Evolutionary conservation across 345 rosid genomes (phyloP).

Genomic region (Aquilaria sinensis): DNA sequence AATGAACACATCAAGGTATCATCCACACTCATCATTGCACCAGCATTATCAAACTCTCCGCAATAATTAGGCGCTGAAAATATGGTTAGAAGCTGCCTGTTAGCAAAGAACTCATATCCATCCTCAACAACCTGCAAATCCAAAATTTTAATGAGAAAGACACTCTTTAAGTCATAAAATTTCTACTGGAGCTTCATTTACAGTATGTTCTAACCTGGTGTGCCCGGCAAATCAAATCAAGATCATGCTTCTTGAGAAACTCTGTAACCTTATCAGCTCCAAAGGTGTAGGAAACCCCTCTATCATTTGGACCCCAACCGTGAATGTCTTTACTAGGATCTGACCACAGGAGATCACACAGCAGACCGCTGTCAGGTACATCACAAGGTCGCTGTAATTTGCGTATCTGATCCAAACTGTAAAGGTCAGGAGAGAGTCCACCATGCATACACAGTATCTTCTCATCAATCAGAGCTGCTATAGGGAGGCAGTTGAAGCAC

Average conservation of each 20-base stretch:
- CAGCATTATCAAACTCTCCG: conserved; percentile 84
- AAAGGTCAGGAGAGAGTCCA: conserved; percentile 79
- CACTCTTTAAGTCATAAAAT: neutral
- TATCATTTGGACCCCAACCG: conserved; percentile 75
- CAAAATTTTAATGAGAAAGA: conserved; percentile 6
- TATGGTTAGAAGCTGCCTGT: conserved; percentile 67
- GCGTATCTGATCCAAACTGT: conserved; percentile 56
- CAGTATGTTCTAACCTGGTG: conserved; percentile 55
- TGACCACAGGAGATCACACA: conserved; percentile 92
- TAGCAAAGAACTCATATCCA: conserved; percentile 81
- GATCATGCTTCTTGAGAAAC: conserved; percentile 61
- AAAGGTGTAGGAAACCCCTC: conserved; percentile 81
- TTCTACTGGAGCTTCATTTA: neutral
- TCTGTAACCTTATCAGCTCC: conserved; percentile 58
- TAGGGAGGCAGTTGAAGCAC: conserved; percentile 84
- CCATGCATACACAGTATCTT: conserved; percentile 91
- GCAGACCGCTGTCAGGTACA: conserved; percentile 63
- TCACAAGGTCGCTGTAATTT: conserved; percentile 66
- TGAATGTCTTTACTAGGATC: conserved; percentile 60
- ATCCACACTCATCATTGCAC: conserved; percentile 84
- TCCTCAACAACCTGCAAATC: conserved; percentile 81
- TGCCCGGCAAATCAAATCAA: conserved; percentile 80
- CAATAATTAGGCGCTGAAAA: conserved; percentile 89
- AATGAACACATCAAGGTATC: conserved; percentile 69
- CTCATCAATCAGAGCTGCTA: conserved; percentile 78